Evolutionary conservation across 306 rosid species (phyloP).

Genomic region (Pterocarpus santalinus): DNA sequence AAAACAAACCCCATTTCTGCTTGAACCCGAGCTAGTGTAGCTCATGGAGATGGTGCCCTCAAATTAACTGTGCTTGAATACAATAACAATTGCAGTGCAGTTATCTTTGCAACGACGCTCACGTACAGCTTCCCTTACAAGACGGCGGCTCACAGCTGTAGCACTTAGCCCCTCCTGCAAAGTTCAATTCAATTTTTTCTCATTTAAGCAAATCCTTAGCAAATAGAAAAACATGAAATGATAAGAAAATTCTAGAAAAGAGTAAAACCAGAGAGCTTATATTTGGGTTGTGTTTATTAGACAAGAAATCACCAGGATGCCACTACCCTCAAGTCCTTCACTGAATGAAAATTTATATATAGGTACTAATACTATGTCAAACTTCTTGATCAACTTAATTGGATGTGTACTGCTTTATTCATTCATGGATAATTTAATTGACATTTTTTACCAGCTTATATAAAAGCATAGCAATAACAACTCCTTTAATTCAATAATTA

Average conservation of each 20-base stretch:
- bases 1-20: constrained; percentile 25
- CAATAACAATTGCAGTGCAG: constrained; percentile 80
- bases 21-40: neutral
- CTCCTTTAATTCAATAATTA: neutral
- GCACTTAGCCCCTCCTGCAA: constrained; percentile 78
- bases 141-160: constrained; percentile 71
- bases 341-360: neutral
- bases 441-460: neutral
- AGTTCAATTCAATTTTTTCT: constrained; percentile 29
- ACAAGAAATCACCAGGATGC: neutral
- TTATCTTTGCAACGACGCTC: constrained; percentile 92
- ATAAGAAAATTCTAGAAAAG: neutral
- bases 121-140: constrained; percentile 83
- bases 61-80: constrained; percentile 61
- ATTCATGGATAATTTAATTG: constrained; percentile 1
- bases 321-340: neutral
- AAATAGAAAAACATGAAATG: neutral
- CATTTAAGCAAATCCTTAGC: neutral
- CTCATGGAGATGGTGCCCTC: constrained; percentile 17
- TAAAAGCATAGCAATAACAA: neutral
- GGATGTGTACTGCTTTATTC: neutral
- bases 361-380: too few relatives aligned
- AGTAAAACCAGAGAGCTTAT: neutral
- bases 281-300: neutral
- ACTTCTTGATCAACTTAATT: neutral